phyloP scores from a whole-genome alignment of 208 protist genomes.

The Trichomonas vaginalis region DNA sequence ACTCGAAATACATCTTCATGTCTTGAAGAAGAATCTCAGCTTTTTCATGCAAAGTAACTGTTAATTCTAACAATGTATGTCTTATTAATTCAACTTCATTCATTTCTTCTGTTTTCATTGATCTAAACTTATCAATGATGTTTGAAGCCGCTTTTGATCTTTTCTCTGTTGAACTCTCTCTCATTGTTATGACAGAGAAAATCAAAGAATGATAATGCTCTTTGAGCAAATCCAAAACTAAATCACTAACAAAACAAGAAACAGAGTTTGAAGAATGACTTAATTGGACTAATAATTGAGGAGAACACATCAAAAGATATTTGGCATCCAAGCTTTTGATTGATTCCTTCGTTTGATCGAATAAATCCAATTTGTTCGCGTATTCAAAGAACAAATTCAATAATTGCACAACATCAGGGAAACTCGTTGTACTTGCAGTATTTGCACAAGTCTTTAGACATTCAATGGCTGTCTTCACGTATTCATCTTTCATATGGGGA shows the following conservation, averaged over 20 bases:
- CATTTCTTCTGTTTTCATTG: not conserved
- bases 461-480: not conserved
- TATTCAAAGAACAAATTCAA: constrained; percentile 10
- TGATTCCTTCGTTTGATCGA: not conserved
- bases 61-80: not conserved
- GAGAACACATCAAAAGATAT: not conserved
- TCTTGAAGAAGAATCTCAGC: not conserved
- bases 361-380: not conserved
- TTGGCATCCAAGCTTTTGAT: not conserved
- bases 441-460: not conserved
- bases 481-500: not conserved
- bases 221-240: not conserved
- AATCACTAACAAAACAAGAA: not conserved
- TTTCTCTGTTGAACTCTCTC: not conserved
- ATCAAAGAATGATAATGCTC: not conserved
- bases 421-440: not conserved
- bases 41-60: constrained; percentile 15
- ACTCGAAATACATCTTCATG: no score
- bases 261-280: not conserved
- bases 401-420: not conserved
- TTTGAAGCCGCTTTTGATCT: not conserved
- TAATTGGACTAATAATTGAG: not conserved
- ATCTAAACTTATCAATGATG: not conserved
- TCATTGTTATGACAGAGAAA: not conserved
- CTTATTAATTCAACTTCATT: not conserved